Base-by-base conservation (phyloP, 2,329 filamentous ascomycete genomes). In the Uncinocarpus reesii region DNA sequence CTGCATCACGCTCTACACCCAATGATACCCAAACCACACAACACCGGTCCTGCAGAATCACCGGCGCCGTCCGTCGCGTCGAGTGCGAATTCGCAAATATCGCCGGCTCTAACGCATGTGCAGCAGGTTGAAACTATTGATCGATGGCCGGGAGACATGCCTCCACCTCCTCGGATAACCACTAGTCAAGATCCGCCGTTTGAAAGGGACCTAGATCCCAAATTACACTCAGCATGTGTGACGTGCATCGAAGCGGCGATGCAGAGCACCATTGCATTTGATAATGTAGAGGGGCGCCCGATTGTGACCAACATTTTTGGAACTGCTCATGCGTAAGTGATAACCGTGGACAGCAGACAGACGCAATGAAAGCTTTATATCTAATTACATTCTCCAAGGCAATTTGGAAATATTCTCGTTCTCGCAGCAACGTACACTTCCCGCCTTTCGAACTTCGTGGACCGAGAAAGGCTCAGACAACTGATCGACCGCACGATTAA, bases 351-450 rank as follows among this genome's bases (percentile, higher is more conserved):
- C n/a, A n/a, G n/a, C n/a, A n/a, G n/a, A n/a, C n/a, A n/a, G n/a
- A n/a, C n/a, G n/a, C n/a, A n/a, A n/a, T n/a, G n/a, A n/a, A n/a
- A n/a, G n/a, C n/a, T n/a, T n/a, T n/a, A n/a, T n/a, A n/a, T n/a
- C n/a, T n/a, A n/a, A n/a, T n/a, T n/a, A n/a, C n/a, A n/a, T n/a
- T n/a, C n/a, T n/a, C n/a, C n/a, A 53, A 94, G 89, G 4, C 92
- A 98, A 86, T 98, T 93, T 72, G 90, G 92, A 50, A 96, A 96
- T 62, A 79, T 95, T 60, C 73, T 96, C 42, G 86, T 93, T n/a
- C 77, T 98, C 2, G 80, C 86, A 21, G 88, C 90, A 1, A 84
- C 83, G 2, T 89, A 80, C 65, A 77, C 75, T 53, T 84, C 90
- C 40, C 75, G 72, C 3, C 74, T 93, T 1, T 67, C 68, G 4